Evolutionary conservation across 768 basidiomycete genomes (phyloP).

Genomic region (Pleurotus citrinopileatus): DNA sequence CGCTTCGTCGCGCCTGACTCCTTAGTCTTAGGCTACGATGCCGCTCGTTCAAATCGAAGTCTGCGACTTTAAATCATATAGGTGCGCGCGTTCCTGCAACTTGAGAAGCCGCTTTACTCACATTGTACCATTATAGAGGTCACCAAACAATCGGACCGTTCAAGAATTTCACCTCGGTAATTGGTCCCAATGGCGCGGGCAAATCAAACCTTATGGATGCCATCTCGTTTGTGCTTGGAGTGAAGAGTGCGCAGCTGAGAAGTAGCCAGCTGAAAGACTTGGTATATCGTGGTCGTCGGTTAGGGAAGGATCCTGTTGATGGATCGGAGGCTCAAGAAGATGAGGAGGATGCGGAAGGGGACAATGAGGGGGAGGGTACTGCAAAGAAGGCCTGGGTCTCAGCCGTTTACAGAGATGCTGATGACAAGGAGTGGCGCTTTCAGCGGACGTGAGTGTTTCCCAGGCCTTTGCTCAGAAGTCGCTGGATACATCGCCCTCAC

Average conservation of each 20-base stretch:
- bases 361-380: conserved; percentile 69
- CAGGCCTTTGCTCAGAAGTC: no score
- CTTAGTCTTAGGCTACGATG: conserved; percentile 39
- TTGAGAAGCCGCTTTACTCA: neutral
- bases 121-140: conserved; percentile 38
- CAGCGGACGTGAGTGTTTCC: conserved; percentile 76
- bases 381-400: conserved; percentile 96
- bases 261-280: conserved; percentile 94
- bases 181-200: conserved; percentile 98
- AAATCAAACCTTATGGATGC: conserved; percentile 99
- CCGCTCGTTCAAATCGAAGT: conserved; percentile 85
- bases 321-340: conserved; percentile 20
- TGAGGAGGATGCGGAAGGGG: conserved; percentile 47
- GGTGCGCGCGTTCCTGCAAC: conserved; percentile 33
- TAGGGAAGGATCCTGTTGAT: conserved; percentile 36
- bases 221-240: conserved; percentile 97
- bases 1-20: neutral
- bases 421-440: conserved; percentile 84
- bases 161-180: conserved; percentile 91
- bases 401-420: conserved; percentile 79
- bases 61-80: conserved; percentile 97
- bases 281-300: conserved; percentile 85
- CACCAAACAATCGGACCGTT: conserved; percentile 90
- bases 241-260: conserved; percentile 89
- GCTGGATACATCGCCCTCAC: neutral